Base-by-base conservation (phyloP, 2,329 filamentous ascomycete species). In the Penicillium brevicompactum region DNA sequence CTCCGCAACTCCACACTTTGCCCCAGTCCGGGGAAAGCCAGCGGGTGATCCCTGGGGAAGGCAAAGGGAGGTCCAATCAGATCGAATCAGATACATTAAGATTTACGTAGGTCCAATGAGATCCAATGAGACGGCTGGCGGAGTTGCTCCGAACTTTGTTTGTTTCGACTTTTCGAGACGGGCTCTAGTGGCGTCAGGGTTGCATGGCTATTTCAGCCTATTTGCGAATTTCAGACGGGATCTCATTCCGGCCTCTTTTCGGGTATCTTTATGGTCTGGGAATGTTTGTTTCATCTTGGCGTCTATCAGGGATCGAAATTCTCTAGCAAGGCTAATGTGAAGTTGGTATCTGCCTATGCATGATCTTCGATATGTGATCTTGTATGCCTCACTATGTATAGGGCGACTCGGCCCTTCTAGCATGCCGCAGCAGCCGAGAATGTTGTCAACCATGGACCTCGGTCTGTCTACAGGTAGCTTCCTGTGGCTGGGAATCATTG, bases 1-100 rank as follows among this genome's bases (percentile, higher is more conserved):
- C 52, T 54, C 53, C 43, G 43, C 53, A 50, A 31, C 53, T 55
- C 43, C 48, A 55, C 48, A 51, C 42, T 51, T 37, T 31, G 3
- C 42, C 46, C 34, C 40, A 54, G 52, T 51, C 52, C 32, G 52
- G 52, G 52, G 52, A 41, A 55, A 55, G 10, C 24, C 41, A 37
- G n/a, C n/a, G 21, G 52, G 18, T 14, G 51, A 54, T 54, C 52
- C 42, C 47, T 55, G 47, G 47, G 34, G 52, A 45, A 27, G 6
- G 13, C 22, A 3, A 3, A 24, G 9, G 14, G 16, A 11, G 16
- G 13, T 22, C 52, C 52, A 55, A 40, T 55, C 27, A 51, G 24
- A 27, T 27, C 24, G 3, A 6, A 4, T 8, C 24, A 27, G 18
- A 18, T 18, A 18, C 18, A 18, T 18, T 18, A 18, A 18, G 18